A percentile compares a stretch with the other conserved stretches of the same genome.
Conservation (phyloP, 108 stramenopile genomes). For the Nitzschia inconspicua region DNA sequence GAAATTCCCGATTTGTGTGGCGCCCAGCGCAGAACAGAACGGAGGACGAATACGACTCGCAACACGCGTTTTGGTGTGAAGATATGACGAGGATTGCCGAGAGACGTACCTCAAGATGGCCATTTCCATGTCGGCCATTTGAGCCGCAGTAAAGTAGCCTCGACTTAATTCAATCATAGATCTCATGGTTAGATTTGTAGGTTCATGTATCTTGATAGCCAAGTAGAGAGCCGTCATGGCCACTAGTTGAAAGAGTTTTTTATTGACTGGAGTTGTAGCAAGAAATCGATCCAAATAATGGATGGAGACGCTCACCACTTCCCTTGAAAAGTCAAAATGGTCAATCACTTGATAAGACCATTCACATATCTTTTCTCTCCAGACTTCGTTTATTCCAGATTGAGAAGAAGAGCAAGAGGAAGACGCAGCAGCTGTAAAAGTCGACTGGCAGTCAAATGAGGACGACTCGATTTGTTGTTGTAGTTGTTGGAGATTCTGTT, state of each 20-base stretch:
- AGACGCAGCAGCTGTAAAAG: background rate
- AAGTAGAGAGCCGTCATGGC: slow-evolving; percentile 77
- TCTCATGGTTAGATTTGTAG: slow-evolving; percentile 46
- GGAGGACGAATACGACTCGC: too few relatives aligned
- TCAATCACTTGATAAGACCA: slow-evolving; percentile 58
- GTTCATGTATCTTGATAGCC: slow-evolving; percentile 63
- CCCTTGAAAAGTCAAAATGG: slow-evolving; percentile 45
- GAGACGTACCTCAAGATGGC: too few relatives aligned
- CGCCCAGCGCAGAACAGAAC: too few relatives aligned
- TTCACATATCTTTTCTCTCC: slow-evolving; percentile 51
- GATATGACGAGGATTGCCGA: too few relatives aligned
- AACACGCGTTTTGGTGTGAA: too few relatives aligned
- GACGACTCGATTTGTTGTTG: background rate
- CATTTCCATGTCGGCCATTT: slow-evolving; percentile 63
- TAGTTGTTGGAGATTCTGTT: background rate
- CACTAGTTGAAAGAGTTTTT: slow-evolving; percentile 54
- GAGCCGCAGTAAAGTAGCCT: slow-evolving; percentile 43
- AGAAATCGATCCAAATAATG: slow-evolving; percentile 58
- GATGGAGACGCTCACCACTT: slow-evolving; percentile 50
- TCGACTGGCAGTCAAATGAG: background rate
- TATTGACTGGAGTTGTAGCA: slow-evolving; percentile 14
- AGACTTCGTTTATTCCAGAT: slow-evolving; percentile 34
- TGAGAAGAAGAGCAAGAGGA: background rate
- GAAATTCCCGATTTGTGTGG: too few relatives aligned
- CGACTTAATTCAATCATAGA: slow-evolving; percentile 48